phyloP scores from a whole-genome alignment of 2,329 filamentous ascomycete species.

The Blumeria hordei region DNA sequence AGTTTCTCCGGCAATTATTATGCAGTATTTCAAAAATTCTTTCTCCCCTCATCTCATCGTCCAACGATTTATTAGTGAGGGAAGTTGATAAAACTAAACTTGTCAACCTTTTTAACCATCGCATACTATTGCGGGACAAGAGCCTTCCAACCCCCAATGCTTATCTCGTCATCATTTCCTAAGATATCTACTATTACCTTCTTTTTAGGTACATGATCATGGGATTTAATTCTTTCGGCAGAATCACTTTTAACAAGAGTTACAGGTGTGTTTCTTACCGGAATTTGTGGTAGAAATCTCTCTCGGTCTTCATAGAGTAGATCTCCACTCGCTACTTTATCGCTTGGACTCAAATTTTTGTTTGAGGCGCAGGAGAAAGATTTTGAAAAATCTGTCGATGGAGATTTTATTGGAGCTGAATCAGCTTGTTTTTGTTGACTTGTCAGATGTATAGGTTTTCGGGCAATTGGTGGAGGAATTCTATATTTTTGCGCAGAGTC shows the following conservation, averaged over 20 bases:
- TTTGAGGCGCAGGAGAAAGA: conserved; percentile 5
- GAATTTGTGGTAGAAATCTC: not conserved
- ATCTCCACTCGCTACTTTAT: not conserved
- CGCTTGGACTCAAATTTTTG: not conserved
- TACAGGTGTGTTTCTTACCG: not conserved
- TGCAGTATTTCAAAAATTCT: no score
- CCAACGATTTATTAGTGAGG: no score
- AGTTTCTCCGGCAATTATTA: no score
- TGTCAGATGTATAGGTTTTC: conserved; percentile 14
- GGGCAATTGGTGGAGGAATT: conserved; percentile 13
- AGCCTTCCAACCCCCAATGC: conserved; percentile 11
- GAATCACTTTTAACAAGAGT: not conserved
- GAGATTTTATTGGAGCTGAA: conserved; percentile 2
- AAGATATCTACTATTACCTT: conserved; percentile 8
- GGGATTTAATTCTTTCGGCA: not conserved
- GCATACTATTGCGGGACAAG: not conserved
- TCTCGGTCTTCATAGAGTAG: not conserved
- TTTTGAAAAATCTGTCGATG: conserved; percentile 6
- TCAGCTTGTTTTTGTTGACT: not conserved
- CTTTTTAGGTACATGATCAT: not conserved
- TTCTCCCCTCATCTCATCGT: no score
- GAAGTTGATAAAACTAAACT: no score
- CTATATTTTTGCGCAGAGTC: conserved; percentile 6
- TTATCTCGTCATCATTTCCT: conserved; percentile 8
- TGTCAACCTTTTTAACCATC: no score